Base-by-base conservation (phyloP, 805 yeast species). In the Wickerhamiella slavikovae region DNA sequence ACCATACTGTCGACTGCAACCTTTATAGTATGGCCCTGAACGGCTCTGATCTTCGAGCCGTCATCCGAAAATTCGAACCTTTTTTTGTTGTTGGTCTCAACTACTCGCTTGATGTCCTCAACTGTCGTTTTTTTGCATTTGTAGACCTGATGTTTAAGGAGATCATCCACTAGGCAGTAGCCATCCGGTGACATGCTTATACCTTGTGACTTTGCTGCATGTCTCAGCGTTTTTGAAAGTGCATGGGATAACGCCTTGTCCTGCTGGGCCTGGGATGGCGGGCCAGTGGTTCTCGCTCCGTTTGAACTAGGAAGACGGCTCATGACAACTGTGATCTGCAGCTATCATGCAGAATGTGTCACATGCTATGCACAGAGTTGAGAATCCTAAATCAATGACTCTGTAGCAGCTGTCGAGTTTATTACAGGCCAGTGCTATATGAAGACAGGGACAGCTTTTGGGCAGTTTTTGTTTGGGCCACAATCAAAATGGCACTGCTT, bases 1-100 rank as follows among this genome's bases (percentile, higher is more conserved):
- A 30, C 45, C 17, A 67, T 48, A 12, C 31, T 32, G 17, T 61
- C 58, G 11, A 62, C 60, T 14, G 55, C 61, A 3, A 57, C 55
- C 2, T 51, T 45, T 4, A 85, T 52, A 0, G 92, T 70, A 49
- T 89, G 98, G 3, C 98, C 98, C 50, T 89, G 98, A 30, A 73
- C 72, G 3, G 98, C 96, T 45, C 95, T 68, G n/a, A 85, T 66
- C 21, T 27, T 36, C 42, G 44, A 39, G 8, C 29, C 30, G 4
- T 38, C 39, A 2, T 5, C 29, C 28, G 49, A 54, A 9, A 82
- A 35, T 21, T 62, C 60, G 50, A 71, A 85, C 31, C 98, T 49
- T 40, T 71, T 60, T 51, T 85, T 85, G 31, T 62, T 69, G 42
- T 83, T 77, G 5, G 48, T 55, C 1, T 48, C 58, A 1, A 82